phyloP scores from a whole-genome alignment of 1,139 yeast genomes.

The Geotrichum histeridarum region DNA sequence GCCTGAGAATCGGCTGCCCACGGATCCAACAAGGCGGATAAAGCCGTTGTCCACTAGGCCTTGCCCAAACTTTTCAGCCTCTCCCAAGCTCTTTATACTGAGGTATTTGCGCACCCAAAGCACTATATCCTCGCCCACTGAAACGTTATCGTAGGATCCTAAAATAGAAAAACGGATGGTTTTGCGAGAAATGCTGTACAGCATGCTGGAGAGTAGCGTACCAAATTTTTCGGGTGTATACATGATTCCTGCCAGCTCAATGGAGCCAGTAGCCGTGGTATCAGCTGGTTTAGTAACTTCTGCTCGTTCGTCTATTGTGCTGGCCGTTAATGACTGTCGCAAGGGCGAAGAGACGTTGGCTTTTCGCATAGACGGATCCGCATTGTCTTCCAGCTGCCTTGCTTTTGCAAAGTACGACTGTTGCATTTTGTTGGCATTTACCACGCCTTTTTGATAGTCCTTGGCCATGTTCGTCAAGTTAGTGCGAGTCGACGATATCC shows the following conservation, averaged over 20 bases:
- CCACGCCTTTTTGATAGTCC: slow-evolving; percentile 45
- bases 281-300: not conserved
- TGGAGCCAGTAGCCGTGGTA: slow-evolving; percentile 8
- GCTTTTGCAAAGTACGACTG: slow-evolving; percentile 68
- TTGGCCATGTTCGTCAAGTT: slow-evolving; percentile 47
- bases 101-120: slow-evolving; percentile 50
- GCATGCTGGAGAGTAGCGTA: slow-evolving; percentile 34
- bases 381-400: slow-evolving; percentile 56
- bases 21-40: slow-evolving; percentile 55
- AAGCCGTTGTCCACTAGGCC: slow-evolving; percentile 63
- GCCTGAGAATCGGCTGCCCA: slow-evolving; percentile 64
- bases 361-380: slow-evolving; percentile 8
- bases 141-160: slow-evolving; percentile 61
- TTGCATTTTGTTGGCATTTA: slow-evolving; percentile 52
- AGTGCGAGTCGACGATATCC: slow-evolving; percentile 56
- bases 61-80: slow-evolving; percentile 78
- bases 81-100: slow-evolving; percentile 29
- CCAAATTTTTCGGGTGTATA: slow-evolving; percentile 35
- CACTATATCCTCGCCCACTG: slow-evolving; percentile 58
- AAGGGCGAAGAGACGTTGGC: slow-evolving; percentile 16
- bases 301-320: not conserved
- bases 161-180: slow-evolving; percentile 56
- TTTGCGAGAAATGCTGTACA: slow-evolving; percentile 43
- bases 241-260: slow-evolving; percentile 32
- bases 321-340: not conserved